Percentiles rank a stretch among this genome's conserved stretches.
Conservation (phyloP, 1,139 yeast genomes). For the Geotrichum europaeum region DNA sequence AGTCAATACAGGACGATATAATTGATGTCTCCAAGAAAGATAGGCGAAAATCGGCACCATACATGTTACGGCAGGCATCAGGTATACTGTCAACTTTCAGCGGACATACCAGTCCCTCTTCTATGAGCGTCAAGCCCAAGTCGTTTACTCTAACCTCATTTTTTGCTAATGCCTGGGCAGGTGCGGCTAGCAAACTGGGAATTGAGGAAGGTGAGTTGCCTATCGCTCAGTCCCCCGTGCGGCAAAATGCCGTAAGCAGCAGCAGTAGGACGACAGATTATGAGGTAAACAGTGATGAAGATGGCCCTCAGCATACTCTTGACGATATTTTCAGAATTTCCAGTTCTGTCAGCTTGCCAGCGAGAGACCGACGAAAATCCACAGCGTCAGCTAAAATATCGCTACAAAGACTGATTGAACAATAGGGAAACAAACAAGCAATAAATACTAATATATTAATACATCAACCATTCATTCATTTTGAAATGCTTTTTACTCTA, state of each 20-base stretch:
- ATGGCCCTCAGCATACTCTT: neutral
- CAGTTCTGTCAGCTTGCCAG: neutral
- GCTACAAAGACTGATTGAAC: conserved; percentile 10
- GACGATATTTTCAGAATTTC: neutral
- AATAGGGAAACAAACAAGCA: neutral
- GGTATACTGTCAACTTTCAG: neutral
- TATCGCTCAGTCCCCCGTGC: neutral
- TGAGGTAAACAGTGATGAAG: neutral
- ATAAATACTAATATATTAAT: neutral
- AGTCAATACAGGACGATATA: neutral
- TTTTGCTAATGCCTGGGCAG: conserved; percentile 10
- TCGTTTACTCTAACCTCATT: conserved; percentile 3
- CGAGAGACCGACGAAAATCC: conserved; percentile 3
- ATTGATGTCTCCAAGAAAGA: conserved; percentile 6
- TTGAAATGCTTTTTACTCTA: neutral
- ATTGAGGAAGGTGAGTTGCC: neutral
- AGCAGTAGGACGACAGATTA: neutral
- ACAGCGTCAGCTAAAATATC: conserved; percentile 13
- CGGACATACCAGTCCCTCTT: neutral
- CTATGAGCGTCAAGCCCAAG: conserved; percentile 1
- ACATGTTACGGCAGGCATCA: conserved; percentile 7
- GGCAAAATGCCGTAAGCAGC: neutral
- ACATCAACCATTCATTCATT: neutral
- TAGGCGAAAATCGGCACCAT: conserved; percentile 13
- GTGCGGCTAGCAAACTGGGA: conserved; percentile 1